phyloP scores from a whole-genome alignment of 2,329 filamentous ascomycete genomes.

The Xylariaceae sp. region DNA sequence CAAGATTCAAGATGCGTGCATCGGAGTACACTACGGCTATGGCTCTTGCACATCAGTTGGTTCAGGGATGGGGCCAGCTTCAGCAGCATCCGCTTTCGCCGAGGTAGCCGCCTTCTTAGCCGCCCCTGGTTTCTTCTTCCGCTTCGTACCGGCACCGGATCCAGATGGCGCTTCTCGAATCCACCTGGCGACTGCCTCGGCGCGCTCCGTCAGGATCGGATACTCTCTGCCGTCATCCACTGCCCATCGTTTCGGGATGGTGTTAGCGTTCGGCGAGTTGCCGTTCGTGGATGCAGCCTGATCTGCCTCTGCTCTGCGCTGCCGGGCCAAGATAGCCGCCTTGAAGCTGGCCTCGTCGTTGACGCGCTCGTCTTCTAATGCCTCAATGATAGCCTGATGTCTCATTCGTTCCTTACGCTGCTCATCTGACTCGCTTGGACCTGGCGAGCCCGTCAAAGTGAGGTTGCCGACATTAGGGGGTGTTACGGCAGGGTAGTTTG shows the following conservation, averaged over 20 bases:
- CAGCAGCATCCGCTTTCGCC: too few relatives aligned
- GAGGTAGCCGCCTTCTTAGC: conserved; percentile 13
- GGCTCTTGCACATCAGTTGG: background rate
- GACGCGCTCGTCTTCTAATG: conserved; percentile 63
- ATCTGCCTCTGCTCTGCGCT: conserved; percentile 55
- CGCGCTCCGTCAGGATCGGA: conserved; percentile 65
- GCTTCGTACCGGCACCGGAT: conserved; percentile 21
- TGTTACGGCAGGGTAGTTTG: conserved; percentile 21
- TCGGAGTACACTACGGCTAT: too few relatives aligned
- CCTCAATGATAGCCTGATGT: conserved; percentile 63
- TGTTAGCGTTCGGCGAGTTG: conserved; percentile 17
- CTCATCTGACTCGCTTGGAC: conserved; percentile 41
- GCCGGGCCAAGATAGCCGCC: conserved; percentile 56
- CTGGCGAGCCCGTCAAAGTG: conserved; percentile 28
- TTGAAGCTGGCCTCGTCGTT: conserved; percentile 64
- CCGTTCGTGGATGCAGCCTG: conserved; percentile 19
- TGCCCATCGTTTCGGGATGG: conserved; percentile 50
- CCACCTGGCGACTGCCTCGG: conserved; percentile 66
- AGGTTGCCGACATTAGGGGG: conserved; percentile 30
- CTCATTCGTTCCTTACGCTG: conserved; percentile 56
- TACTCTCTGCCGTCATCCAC: conserved; percentile 65
- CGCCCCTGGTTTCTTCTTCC: conserved; percentile 25
- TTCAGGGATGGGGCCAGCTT: too few relatives aligned
- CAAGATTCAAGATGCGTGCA: too few relatives aligned
- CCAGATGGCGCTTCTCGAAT: conserved; percentile 52